phyloP scores from a whole-genome alignment of 2,329 filamentous ascomycete species.

The Curvularia sp. region DNA sequence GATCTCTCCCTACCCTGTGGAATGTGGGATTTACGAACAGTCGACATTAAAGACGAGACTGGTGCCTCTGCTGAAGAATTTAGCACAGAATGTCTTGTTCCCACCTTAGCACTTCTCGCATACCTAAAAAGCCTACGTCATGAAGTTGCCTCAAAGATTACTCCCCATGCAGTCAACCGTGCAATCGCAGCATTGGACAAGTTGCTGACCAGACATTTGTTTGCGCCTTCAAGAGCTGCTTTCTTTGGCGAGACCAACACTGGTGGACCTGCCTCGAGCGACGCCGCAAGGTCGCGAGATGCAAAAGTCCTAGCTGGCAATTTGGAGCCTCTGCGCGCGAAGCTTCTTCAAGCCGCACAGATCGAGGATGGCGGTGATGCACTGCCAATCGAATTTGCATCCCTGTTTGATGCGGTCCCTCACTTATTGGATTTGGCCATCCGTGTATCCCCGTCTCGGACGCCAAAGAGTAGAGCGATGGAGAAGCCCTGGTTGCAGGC shows the following conservation, averaged over 20 bases:
- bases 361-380: slow-evolving; percentile 38
- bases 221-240: slow-evolving; percentile 50
- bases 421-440: slow-evolving; percentile 53
- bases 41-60: slow-evolving; percentile 37
- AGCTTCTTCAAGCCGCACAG: slow-evolving; percentile 43
- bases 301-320: slow-evolving; percentile 30
- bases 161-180: slow-evolving; percentile 10
- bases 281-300: slow-evolving; percentile 11
- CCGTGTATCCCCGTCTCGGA: slow-evolving; percentile 51
- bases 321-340: slow-evolving; percentile 39
- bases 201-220: slow-evolving; percentile 53
- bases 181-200: slow-evolving; percentile 41
- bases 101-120: slow-evolving; percentile 39
- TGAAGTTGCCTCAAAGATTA: not conserved
- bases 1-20: slow-evolving; percentile 37
- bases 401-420: slow-evolving; percentile 39
- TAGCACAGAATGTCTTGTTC: slow-evolving; percentile 48
- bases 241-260: slow-evolving; percentile 43
- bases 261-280: slow-evolving; percentile 8
- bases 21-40: slow-evolving; percentile 46
- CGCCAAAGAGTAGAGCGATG: slow-evolving; percentile 49
- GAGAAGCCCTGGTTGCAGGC: slow-evolving; percentile 57
- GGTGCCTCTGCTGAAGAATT: slow-evolving; percentile 48
- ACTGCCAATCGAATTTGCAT: slow-evolving; percentile 30
- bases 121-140: slow-evolving; percentile 20